Percentiles rank a stretch among this genome's conserved stretches.
These are phyloP conservation scores for Lunularia cruciata DNA, from an alignment of 225 moss, liverwort and hornwort genomes.

Conservation along the genomic window DNA sequence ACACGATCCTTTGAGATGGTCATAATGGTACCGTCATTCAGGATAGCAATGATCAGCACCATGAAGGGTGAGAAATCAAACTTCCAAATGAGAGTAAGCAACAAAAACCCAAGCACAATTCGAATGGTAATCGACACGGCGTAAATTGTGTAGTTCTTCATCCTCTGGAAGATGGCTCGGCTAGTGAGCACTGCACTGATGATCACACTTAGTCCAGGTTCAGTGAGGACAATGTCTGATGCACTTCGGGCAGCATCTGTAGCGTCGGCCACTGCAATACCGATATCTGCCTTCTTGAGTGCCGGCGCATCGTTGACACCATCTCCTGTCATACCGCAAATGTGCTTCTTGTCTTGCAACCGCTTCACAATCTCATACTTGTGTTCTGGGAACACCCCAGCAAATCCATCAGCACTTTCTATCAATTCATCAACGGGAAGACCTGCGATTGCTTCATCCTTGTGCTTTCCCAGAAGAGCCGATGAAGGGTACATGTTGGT, in stretches of 20 bases:
- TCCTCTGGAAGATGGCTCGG: constrained; percentile 41
- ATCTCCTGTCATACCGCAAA: constrained; percentile 44
- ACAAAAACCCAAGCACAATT: constrained; percentile 47
- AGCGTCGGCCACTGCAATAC: constrained; percentile 38
- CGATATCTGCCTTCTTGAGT: constrained; percentile 40
- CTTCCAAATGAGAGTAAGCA: constrained; percentile 29
- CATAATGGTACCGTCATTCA: constrained; percentile 39
- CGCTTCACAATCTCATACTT: constrained; percentile 42
- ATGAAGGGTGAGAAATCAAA: constrained; percentile 36
- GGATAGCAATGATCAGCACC: constrained; percentile 29
- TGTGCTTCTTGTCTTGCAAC: constrained; percentile 33
- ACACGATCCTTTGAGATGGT: constrained; percentile 40
- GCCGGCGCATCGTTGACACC: constrained; percentile 43
- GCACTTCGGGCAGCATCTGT: constrained; percentile 40
- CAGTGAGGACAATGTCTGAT: constrained; percentile 38
- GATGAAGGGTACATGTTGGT: constrained; percentile 15
- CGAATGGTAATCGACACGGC: constrained; percentile 69
- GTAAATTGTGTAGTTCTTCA: constrained; percentile 56
- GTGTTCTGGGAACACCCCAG: constrained; percentile 21
- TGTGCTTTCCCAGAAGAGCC: neutral
- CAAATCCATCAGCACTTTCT: constrained; percentile 11
- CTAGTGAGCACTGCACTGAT: constrained; percentile 39
- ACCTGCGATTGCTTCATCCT: neutral
- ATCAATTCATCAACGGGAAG: constrained; percentile 1
- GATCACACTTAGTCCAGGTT: constrained; percentile 42